Percentiles rank a stretch among this genome's conserved stretches.
Conservation (phyloP, 1,139 yeast species). For the Yamadazyma spencermartinsiae region DNA sequence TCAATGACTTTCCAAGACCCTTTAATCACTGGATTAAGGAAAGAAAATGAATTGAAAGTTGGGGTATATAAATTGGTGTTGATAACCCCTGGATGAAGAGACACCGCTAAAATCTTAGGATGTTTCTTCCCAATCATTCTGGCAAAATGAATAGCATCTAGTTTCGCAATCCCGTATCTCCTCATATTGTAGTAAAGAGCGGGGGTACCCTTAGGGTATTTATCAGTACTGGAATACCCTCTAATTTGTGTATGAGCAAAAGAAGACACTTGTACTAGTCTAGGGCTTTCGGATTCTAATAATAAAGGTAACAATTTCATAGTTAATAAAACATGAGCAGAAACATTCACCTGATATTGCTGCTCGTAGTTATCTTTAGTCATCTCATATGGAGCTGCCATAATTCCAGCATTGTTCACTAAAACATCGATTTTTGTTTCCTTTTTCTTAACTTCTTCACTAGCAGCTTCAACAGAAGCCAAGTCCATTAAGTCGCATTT, state of each 20-base stretch:
- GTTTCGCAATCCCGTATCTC: constrained; percentile 39
- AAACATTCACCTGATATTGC: constrained; percentile 44
- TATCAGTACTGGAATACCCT: constrained; percentile 26
- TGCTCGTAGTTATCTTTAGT: constrained; percentile 42
- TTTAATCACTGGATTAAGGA: constrained; percentile 23
- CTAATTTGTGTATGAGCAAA: constrained; percentile 31
- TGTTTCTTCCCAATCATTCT: constrained; percentile 26
- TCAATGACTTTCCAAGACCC: constrained; percentile 17
- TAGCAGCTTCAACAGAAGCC: constrained; percentile 31
- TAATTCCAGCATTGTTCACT: constrained; percentile 44
- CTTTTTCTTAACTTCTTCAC: constrained; percentile 21
- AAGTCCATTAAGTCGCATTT: constrained; percentile 37
- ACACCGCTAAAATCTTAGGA: constrained; percentile 33
- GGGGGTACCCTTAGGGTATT: constrained; percentile 27
- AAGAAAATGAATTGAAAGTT: constrained; percentile 7
- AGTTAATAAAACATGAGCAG: constrained; percentile 36
- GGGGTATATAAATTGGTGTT: constrained; percentile 37
- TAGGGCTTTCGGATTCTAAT: constrained; percentile 25
- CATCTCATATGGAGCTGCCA: constrained; percentile 38
- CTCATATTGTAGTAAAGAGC: constrained; percentile 27
- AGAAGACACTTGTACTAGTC: constrained; percentile 36
- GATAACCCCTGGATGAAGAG: constrained; percentile 45
- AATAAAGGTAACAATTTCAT: constrained; percentile 31
- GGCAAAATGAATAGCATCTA: constrained; percentile 33
- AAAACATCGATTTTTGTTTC: constrained; percentile 35